Conservation (phyloP, 1,139 yeast species). For the Candida dubliniensis region DNA sequence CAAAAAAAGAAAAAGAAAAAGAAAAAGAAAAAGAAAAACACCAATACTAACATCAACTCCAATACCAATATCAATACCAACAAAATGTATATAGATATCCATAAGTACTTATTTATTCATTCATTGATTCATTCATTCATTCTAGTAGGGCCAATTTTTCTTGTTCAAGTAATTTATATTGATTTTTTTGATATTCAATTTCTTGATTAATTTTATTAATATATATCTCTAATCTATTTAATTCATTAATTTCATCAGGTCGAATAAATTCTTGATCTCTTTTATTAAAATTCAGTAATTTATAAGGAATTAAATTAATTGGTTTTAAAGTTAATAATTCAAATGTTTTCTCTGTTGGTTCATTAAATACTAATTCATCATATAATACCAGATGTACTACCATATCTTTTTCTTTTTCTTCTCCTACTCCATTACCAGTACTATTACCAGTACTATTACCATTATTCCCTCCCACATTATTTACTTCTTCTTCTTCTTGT, state of each 20-base stretch:
- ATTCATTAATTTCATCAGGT: constrained; percentile 70
- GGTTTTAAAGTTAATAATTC: constrained; percentile 75
- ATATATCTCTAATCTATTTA: constrained; percentile 70
- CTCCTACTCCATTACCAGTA: too few relatives aligned
- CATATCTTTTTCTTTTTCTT: constrained; percentile 35
- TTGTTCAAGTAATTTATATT: constrained; percentile 53
- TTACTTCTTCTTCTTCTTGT: constrained; percentile 27
- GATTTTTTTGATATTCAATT: constrained; percentile 51
- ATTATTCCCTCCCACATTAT: too few relatives aligned
- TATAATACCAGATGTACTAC: constrained; percentile 68
- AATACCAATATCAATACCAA: too few relatives aligned
- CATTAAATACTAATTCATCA: constrained; percentile 92
- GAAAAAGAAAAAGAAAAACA: too few relatives aligned
- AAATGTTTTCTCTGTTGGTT: constrained; percentile 89
- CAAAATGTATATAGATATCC: too few relatives aligned
- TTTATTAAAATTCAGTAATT: constrained; percentile 44
- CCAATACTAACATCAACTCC: too few relatives aligned
- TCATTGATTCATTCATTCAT: too few relatives aligned
- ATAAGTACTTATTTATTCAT: too few relatives aligned
- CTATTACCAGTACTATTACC: constrained; percentile 62
- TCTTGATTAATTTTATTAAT: constrained; percentile 60
- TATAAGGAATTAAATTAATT: constrained; percentile 68
- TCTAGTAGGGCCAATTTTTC: constrained; percentile 44
- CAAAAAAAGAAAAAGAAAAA: not conserved
- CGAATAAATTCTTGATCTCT: constrained; percentile 45